phyloP scores from a whole-genome alignment of 2,329 filamentous ascomycete species.

The Colletotrichum melonis region DNA sequence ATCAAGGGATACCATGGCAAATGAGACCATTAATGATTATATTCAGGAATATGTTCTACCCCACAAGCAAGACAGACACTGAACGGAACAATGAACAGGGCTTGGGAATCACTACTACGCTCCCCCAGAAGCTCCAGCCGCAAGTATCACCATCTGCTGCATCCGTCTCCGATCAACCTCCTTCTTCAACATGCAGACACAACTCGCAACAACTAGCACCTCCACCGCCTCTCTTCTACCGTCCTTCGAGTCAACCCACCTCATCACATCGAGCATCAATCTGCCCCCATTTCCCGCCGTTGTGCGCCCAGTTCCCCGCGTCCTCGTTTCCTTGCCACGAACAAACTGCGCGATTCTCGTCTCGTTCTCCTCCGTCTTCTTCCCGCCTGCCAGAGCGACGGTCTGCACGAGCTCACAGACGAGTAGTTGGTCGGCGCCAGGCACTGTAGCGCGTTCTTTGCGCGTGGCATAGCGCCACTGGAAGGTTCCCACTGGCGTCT shows the following conservation, averaged over 20 bases:
- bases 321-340: conserved; percentile 52
- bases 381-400: conserved; percentile 40
- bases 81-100: neutral
- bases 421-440: conserved; percentile 56
- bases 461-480: conserved; percentile 67
- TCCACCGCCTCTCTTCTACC: conserved; percentile 54
- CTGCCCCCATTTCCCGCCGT: conserved; percentile 63
- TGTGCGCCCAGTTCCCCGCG: conserved; percentile 48
- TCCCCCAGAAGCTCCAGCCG: conserved; percentile 40
- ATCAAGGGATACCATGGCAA: neutral
- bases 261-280: conserved; percentile 55
- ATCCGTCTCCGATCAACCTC: conserved; percentile 69
- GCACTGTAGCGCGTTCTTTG: conserved; percentile 54
- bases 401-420: conserved; percentile 61
- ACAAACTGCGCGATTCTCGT: conserved; percentile 55
- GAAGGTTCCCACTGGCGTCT: conserved; percentile 61
- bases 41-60: neutral
- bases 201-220: conserved; percentile 65
- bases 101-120: neutral
- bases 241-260: conserved; percentile 48
- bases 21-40: neutral
- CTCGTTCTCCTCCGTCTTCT: conserved; percentile 34
- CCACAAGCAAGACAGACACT: neutral
- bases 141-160: conserved; percentile 61
- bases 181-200: conserved; percentile 72